Conservation (phyloP, 2,329 filamentous ascomycete species). For the Davidsoniella eucalypti region DNA sequence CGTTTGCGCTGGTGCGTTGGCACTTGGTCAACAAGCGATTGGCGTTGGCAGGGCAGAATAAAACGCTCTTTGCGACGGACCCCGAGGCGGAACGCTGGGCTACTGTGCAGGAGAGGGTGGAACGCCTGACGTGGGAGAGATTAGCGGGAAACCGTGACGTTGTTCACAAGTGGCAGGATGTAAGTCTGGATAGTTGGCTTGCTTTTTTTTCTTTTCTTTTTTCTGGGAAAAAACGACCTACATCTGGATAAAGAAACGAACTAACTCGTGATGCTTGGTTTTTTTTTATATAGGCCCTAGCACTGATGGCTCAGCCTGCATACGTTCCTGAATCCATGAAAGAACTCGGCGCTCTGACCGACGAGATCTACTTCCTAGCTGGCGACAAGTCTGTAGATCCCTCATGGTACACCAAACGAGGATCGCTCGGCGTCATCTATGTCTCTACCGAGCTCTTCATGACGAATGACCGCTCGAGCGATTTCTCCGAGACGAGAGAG, state of each 20-base stretch:
- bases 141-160: slow-evolving; percentile 58
- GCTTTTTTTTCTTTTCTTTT: background rate
- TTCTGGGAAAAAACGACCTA: background rate
- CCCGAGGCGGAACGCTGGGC: slow-evolving; percentile 20
- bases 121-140: slow-evolving; percentile 57
- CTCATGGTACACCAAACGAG: slow-evolving; percentile 65
- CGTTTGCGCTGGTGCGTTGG: slow-evolving; percentile 68
- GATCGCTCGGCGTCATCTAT: slow-evolving; percentile 38
- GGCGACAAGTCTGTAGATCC: slow-evolving; percentile 69
- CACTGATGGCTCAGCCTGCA: slow-evolving; percentile 72
- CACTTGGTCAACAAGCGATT: slow-evolving; percentile 54
- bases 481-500: slow-evolving; percentile 59
- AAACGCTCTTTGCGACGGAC: slow-evolving; percentile 22
- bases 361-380: slow-evolving; percentile 81
- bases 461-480: slow-evolving; percentile 66
- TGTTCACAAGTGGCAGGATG: slow-evolving; percentile 73
- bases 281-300: slow-evolving; percentile 47
- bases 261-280: background rate
- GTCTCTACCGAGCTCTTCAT: slow-evolving; percentile 79
- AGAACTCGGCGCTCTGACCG: slow-evolving; percentile 68
- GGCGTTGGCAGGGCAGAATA: slow-evolving; percentile 31
- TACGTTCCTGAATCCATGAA: slow-evolving; percentile 59
- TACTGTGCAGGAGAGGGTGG: slow-evolving; percentile 47
- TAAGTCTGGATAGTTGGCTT: slow-evolving; percentile 25
- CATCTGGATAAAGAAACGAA: background rate